Evolutionary conservation across 257 asterid genomes (phyloP).

Genomic region (Parsonsia alboflavescens): DNA sequence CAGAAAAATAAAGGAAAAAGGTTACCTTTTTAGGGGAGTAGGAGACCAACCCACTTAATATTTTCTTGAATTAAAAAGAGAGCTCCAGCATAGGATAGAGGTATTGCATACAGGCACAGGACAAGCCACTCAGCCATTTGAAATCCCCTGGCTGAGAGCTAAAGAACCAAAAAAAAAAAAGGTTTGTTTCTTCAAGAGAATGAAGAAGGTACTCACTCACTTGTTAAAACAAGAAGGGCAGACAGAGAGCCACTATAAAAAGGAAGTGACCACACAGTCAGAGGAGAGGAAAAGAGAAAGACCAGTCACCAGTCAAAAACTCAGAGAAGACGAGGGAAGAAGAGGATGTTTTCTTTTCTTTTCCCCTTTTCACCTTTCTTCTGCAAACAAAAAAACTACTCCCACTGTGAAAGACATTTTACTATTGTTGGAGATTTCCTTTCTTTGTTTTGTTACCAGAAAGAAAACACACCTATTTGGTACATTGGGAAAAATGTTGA

Average conservation of each 20-base stretch:
- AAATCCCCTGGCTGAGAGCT: neutral
- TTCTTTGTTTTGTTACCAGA: slow-evolving; percentile 7
- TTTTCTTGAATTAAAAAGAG: slow-evolving; percentile 23
- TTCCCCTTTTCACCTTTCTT: slow-evolving; percentile 9
- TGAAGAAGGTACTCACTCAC: neutral
- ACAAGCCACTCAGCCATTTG: slow-evolving; percentile 27
- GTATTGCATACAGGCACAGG: slow-evolving; percentile 22
- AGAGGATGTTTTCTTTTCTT: slow-evolving; percentile 9
- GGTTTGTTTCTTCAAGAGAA: slow-evolving; percentile 3
- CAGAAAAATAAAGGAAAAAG: slow-evolving; percentile 12
- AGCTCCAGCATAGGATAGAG: slow-evolving; percentile 21
- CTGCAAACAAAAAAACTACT: slow-evolving; percentile 2
- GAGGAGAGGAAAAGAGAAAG: slow-evolving; percentile 17
- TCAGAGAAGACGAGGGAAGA: neutral
- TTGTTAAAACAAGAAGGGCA: neutral
- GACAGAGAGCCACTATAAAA: slow-evolving; percentile 15
- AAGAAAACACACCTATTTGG: slow-evolving; percentile 1
- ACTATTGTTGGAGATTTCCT: neutral
- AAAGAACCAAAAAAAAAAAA: slow-evolving; percentile 8
- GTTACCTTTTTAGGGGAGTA: slow-evolving; percentile 15
- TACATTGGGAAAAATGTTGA: neutral
- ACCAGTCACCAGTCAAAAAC: slow-evolving; percentile 15
- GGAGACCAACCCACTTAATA: slow-evolving; percentile 19
- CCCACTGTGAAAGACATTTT: neutral
- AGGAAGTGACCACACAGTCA: slow-evolving; percentile 16